Percentiles rank a stretch among this genome's conserved stretches.
Conservation (phyloP, 805 yeast genomes). For the Candida nemodendra region DNA sequence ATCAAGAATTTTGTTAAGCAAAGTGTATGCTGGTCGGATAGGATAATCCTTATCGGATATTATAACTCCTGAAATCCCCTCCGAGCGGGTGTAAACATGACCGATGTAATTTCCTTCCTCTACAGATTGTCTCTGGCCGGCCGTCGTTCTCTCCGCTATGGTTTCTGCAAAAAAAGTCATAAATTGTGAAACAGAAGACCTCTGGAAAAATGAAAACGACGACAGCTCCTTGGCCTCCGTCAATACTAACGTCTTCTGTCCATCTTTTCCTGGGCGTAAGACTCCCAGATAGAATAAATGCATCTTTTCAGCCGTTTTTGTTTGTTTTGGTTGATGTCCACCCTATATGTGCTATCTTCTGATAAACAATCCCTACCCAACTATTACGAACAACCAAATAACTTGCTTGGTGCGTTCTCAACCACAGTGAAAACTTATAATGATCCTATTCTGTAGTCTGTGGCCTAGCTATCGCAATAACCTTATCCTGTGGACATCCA, state of each 20-base stretch:
- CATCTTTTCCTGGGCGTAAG: slow-evolving; percentile 51
- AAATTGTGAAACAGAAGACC: slow-evolving; percentile 73
- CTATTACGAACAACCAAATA: no score
- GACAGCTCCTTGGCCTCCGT: slow-evolving; percentile 78
- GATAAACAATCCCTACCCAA: no score
- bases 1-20: slow-evolving; percentile 85
- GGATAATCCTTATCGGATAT: slow-evolving; percentile 96
- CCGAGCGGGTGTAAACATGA: slow-evolving; percentile 85
- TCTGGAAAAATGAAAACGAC: slow-evolving; percentile 86
- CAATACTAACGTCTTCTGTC: slow-evolving; percentile 69
- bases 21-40: slow-evolving; percentile 91
- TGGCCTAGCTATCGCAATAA: no score
- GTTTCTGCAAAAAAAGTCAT: slow-evolving; percentile 94
- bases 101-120: slow-evolving; percentile 91
- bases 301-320: slow-evolving; percentile 44
- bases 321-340: slow-evolving; percentile 11
- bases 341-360: no score
- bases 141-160: slow-evolving; percentile 79
- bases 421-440: no score
- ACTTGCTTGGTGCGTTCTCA: no score
- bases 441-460: no score
- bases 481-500: no score
- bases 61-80: slow-evolving; percentile 88
- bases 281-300: slow-evolving; percentile 90
- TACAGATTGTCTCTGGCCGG: slow-evolving; percentile 91